phyloP scores from a whole-genome alignment of 495 filamentous ascomycete genomes.

The Penicillium arizonense region DNA sequence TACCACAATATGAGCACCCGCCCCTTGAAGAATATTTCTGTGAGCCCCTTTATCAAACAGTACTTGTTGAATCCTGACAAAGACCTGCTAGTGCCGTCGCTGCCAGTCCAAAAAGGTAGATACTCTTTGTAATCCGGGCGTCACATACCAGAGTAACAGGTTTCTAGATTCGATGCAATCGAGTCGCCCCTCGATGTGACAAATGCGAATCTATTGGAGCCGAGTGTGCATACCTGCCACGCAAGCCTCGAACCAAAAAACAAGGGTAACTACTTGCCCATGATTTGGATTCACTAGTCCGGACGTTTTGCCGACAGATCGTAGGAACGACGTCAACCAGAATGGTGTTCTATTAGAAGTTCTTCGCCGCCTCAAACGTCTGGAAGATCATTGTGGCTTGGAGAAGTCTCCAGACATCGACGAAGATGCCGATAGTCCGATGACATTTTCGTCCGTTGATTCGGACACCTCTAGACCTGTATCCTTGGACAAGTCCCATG shows the following conservation, averaged over 20 bases:
- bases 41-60: neutral
- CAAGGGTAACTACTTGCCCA: constrained; percentile 1
- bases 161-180: constrained; percentile 21
- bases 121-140: neutral
- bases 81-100: constrained; percentile 11
- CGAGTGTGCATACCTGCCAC: constrained; percentile 13
- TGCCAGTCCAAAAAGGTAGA: constrained; percentile 20
- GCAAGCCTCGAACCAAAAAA: constrained; percentile 15
- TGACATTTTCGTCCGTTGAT: no score
- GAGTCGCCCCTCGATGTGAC: constrained; percentile 18
- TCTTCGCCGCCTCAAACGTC: constrained; percentile 16
- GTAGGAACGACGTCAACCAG: constrained; percentile 1
- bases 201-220: constrained; percentile 15
- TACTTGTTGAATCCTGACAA: no score
- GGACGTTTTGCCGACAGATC: no score
- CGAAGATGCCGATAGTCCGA: neutral
- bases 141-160: neutral
- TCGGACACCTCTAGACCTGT: no score
- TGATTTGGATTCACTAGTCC: neutral
- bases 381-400: constrained; percentile 19
- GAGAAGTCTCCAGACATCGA: neutral
- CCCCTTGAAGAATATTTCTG: neutral
- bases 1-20: neutral
- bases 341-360: constrained; percentile 14
- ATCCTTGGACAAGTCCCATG: no score